phyloP scores from a whole-genome alignment of 805 yeast species.

The Ogataea nitratoaversa region DNA sequence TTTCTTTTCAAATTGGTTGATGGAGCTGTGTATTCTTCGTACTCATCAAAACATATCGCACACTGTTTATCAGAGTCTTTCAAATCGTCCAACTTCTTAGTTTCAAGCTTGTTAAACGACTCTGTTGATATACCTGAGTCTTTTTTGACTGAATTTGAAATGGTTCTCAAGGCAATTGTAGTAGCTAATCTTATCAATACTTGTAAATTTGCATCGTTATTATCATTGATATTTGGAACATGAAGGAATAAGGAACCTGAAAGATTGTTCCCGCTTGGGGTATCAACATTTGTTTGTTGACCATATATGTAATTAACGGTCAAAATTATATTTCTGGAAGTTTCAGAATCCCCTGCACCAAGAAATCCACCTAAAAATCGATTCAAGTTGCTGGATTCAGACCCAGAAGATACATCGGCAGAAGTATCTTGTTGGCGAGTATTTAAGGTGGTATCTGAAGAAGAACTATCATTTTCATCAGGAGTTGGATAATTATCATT shows the following conservation, averaged over 20 bases:
- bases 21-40: conserved; percentile 27
- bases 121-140: conserved; percentile 51
- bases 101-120: conserved; percentile 48
- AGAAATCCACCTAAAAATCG: background rate
- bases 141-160: conserved; percentile 45
- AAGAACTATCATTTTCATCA: conserved; percentile 20
- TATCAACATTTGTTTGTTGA: conserved; percentile 25
- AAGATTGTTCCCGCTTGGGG: conserved; percentile 15
- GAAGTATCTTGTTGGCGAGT: no score
- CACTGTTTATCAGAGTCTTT: conserved; percentile 37
- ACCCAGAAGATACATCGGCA: no score
- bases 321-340: conserved; percentile 35
- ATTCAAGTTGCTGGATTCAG: background rate
- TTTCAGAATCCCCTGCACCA: conserved; percentile 12
- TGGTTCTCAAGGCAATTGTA: conserved; percentile 62
- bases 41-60: conserved; percentile 62
- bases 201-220: conserved; percentile 57
- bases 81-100: conserved; percentile 30
- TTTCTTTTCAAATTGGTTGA: conserved; percentile 15
- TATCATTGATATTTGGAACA: conserved; percentile 59
- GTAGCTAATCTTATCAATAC: conserved; percentile 65
- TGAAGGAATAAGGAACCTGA: conserved; percentile 60
- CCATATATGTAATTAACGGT: conserved; percentile 38
- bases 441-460: no score
- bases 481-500: no score